phyloP scores from a whole-genome alignment of 805 yeast genomes.

The Wickerhamiella spandovensis region DNA sequence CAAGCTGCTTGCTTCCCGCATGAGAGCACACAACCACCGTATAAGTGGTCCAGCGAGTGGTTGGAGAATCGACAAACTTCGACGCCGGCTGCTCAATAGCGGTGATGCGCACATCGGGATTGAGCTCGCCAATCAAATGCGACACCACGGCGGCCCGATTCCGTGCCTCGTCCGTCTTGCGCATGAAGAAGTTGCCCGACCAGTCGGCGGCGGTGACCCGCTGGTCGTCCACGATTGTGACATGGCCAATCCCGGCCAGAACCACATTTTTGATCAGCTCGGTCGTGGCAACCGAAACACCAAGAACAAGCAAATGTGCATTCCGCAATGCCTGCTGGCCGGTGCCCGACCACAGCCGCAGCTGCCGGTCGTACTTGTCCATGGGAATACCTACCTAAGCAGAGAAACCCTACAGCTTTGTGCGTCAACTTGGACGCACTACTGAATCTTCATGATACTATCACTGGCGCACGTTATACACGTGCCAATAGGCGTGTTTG shows the following conservation, averaged over 20 bases:
- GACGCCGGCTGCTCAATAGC: neutral
- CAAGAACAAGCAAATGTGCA: conserved; percentile 49
- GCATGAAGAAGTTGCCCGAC: conserved; percentile 61
- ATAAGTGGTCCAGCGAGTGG: neutral
- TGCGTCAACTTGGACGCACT: neutral
- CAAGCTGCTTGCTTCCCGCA: neutral
- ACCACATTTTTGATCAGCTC: conserved; percentile 77
- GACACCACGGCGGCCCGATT: conserved; percentile 30
- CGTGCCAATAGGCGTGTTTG: no score
- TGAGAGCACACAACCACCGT: neutral
- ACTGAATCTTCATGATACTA: neutral
- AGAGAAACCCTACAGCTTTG: neutral
- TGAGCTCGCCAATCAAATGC: conserved; percentile 39
- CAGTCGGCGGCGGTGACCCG: conserved; percentile 47
- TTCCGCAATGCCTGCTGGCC: conserved; percentile 56
- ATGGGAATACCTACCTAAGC: no score
- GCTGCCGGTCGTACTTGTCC: conserved; percentile 66
- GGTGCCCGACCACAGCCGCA: conserved; percentile 68
- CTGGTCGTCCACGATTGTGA: conserved; percentile 55
- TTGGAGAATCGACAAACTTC: neutral
- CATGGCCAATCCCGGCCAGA: conserved; percentile 73
- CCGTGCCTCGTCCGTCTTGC: conserved; percentile 41
- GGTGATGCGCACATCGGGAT: conserved; percentile 40
- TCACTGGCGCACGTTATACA: neutral
- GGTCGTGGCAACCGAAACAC: conserved; percentile 33